Evolutionary conservation across 176 grass and related monocot genomes (phyloP), one percentile per base, ranked within the genome.

Genomic region (Dendrocalamus sinicus): DNA sequence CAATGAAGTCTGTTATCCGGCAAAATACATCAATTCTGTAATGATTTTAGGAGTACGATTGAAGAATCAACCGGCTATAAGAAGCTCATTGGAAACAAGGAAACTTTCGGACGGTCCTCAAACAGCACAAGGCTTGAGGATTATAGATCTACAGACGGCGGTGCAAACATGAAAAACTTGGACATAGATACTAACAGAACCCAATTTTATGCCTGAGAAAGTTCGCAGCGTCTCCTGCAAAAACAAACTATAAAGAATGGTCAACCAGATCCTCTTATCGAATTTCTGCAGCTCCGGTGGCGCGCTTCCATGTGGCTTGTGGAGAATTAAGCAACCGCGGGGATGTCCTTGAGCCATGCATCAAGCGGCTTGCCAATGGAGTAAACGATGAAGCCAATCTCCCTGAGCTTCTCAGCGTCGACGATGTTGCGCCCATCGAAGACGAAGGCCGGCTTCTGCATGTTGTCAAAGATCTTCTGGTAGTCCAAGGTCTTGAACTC

Each of bases 301-400:
- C 26, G 28, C 2, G 6, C 26, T 30, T 32, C 63, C 6, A 35
- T 8, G 63, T 0, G 63, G 35, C 0, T 1, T 10, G 28, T 3
- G 63, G 12, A 24, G 46, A 58, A 45, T 93, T 90, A 97, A 23
- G 85, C 90, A 6, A 97, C 89, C 4, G 94, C 94, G 7, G 94
- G 94, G 88, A 97, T 90, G 85, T 97, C 94, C 92, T 97, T 97
- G 50, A 97, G 87, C 92, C 92, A 97, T 3, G 76, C 80, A 58
- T 97, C 94, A 17, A 97, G 92, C 8, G 94, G 94, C 88, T 97
- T 97, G 72, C 94, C 94, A 30, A 97, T 97, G 58, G 94, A 87
- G 82, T 94, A 97, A 67, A 97, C 92, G 65, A 97, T 97, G 79
- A 97, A 97, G 43, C 94, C 94, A n/a, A 97, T 97, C 87, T 94